Percentiles rank a stretch among this genome's conserved stretches.
Conservation (phyloP, 1,139 yeast species). For the Taphrina pruni region DNA sequence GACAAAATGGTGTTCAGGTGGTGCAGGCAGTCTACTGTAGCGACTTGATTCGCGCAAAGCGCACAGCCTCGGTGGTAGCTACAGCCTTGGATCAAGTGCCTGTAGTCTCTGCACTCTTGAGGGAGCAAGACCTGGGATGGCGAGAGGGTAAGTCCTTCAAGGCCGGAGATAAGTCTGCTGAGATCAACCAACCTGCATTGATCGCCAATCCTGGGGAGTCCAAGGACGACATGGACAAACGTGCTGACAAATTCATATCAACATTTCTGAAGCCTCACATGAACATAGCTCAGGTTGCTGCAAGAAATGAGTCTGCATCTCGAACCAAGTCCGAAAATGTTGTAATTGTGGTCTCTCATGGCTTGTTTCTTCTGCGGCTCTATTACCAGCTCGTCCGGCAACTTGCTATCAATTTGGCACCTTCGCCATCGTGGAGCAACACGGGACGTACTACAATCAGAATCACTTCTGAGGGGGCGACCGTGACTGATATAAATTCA, state of each 20-base stretch:
- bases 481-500: constrained; percentile 25
- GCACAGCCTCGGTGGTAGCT: constrained; percentile 26
- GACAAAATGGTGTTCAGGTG: background rate
- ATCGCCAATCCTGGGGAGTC: constrained; percentile 24
- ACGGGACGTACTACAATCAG: constrained; percentile 26
- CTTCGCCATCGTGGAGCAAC: constrained; percentile 34
- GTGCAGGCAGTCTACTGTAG: constrained; percentile 5
- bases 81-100: background rate
- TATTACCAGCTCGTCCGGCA: constrained; percentile 1
- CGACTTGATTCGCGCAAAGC: constrained; percentile 20
- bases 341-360: constrained; percentile 34
- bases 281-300: background rate
- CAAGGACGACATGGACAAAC: constrained; percentile 25
- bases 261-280: background rate
- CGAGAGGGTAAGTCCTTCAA: constrained; percentile 28
- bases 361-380: constrained; percentile 32
- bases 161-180: constrained; percentile 21
- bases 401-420: constrained; percentile 5
- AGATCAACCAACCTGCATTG: background rate
- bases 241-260: constrained; percentile 10
- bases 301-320: background rate
- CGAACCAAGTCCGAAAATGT: background rate
- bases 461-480: background rate
- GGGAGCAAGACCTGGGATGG: constrained; percentile 40
- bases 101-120: background rate